phyloP scores from a whole-genome alignment of 2,329 filamentous ascomycete genomes.

The Madurella fahalii region DNA sequence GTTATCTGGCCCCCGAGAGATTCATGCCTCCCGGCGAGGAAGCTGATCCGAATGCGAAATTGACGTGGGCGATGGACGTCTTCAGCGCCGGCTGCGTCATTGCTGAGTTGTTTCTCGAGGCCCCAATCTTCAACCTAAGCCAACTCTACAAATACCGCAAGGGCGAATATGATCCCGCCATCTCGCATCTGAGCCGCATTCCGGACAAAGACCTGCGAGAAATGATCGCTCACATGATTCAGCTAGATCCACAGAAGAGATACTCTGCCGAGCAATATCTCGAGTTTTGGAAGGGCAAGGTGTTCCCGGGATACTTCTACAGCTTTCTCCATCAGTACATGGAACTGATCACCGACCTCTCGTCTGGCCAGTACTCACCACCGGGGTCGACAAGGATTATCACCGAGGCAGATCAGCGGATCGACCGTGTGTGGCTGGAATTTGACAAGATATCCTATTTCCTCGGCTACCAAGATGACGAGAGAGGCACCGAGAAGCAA shows the following conservation, averaged over 20 bases:
- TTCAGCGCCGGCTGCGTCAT: slow-evolving; percentile 97
- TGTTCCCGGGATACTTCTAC: slow-evolving; percentile 96
- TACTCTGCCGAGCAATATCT: slow-evolving; percentile 94
- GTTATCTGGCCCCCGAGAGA: slow-evolving; percentile 90
- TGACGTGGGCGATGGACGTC: slow-evolving; percentile 95
- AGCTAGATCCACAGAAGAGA: slow-evolving; percentile 83
- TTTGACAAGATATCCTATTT: slow-evolving; percentile 98
- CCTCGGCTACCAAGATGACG: slow-evolving; percentile 65
- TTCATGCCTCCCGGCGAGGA: slow-evolving; percentile 71
- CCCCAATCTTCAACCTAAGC: slow-evolving; percentile 94
- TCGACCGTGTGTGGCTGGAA: slow-evolving; percentile 87
- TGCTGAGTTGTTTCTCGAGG: slow-evolving; percentile 90
- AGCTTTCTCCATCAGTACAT: slow-evolving; percentile 97
- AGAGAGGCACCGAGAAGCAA: slow-evolving; percentile 27
- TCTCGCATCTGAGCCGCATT: slow-evolving; percentile 77
- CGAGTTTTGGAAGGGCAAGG: slow-evolving; percentile 84
- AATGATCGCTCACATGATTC: slow-evolving; percentile 93
- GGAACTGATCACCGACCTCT: slow-evolving; percentile 88
- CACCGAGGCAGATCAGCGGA: slow-evolving; percentile 86
- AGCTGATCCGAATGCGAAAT: slow-evolving; percentile 54
- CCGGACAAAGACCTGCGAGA: slow-evolving; percentile 82
- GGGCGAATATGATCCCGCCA: slow-evolving; percentile 84
- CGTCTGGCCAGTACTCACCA: slow-evolving; percentile 69
- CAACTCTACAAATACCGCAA: slow-evolving; percentile 93
- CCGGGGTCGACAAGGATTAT: slow-evolving; percentile 67